Evolutionary conservation across 1,284 basidiomycete genomes (phyloP).

Genomic region (Acaromyces ingoldii): DNA sequence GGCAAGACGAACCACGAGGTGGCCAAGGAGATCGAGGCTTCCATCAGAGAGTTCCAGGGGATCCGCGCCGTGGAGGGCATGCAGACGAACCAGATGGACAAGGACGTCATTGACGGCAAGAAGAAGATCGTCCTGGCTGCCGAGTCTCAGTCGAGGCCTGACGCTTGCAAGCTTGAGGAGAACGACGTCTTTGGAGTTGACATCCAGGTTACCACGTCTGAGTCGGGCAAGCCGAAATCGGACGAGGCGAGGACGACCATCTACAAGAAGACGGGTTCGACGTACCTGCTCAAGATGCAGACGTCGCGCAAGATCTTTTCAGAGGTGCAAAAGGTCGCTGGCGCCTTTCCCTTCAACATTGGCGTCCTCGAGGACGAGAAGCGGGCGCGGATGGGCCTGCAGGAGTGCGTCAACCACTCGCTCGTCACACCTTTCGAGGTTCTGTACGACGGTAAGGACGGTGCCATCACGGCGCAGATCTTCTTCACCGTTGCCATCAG

Average conservation of each 20-base stretch:
- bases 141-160: slow-evolving; percentile 36
- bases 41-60: slow-evolving; percentile 53
- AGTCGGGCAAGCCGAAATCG: slow-evolving; percentile 60
- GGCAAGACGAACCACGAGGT: slow-evolving; percentile 93
- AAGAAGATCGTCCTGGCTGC: slow-evolving; percentile 64
- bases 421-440: slow-evolving; percentile 86
- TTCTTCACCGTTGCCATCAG: slow-evolving; percentile 91
- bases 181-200: slow-evolving; percentile 95
- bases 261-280: slow-evolving; percentile 78
- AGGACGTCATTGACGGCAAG: slow-evolving; percentile 93
- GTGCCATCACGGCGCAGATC: slow-evolving; percentile 65
- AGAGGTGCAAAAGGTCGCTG: slow-evolving; percentile 96
- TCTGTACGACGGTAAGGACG: slow-evolving; percentile 32
- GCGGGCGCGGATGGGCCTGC: slow-evolving; percentile 85
- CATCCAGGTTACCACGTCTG: slow-evolving; percentile 62
- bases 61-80: slow-evolving; percentile 55
- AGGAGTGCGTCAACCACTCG: slow-evolving; percentile 90
- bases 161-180: slow-evolving; percentile 59
- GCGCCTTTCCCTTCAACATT: slow-evolving; percentile 95
- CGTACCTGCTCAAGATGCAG: slow-evolving; percentile 97
- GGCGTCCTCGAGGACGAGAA: slow-evolving; percentile 91
- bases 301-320: slow-evolving; percentile 89
- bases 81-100: slow-evolving; percentile 76
- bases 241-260: slow-evolving; percentile 79
- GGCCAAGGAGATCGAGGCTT: slow-evolving; percentile 76